Conservation (phyloP, 2,329 filamentous ascomycete genomes). For the Apiospora koreana region DNA sequence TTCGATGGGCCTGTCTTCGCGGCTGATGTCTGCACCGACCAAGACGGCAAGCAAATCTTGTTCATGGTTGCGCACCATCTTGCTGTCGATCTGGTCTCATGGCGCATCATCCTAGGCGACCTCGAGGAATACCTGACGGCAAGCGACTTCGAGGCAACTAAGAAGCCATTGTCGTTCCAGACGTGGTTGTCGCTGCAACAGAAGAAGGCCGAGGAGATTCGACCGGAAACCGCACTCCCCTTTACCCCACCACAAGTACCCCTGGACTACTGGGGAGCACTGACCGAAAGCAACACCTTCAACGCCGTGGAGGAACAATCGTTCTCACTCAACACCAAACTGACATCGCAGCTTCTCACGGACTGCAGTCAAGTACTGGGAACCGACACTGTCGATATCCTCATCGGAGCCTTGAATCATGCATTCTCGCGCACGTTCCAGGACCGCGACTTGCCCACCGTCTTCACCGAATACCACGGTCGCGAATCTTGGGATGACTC, state of each 20-base stretch:
- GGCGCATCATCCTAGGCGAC: neutral
- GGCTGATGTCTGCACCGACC: neutral
- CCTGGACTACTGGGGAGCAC: constrained; percentile 10
- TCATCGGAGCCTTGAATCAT: constrained; percentile 13
- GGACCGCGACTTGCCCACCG: constrained; percentile 1
- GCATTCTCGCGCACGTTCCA: constrained; percentile 8
- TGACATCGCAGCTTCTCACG: constrained; percentile 8
- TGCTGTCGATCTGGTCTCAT: neutral
- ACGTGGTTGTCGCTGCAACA: neutral
- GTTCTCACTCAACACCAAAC: neutral
- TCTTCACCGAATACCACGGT: constrained; percentile 15
- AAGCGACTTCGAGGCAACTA: neutral
- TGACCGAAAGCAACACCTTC: constrained; percentile 11
- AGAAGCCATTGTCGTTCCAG: neutral
- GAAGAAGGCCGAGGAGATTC: constrained; percentile 11
- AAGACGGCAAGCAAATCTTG: neutral
- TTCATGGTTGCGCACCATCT: constrained; percentile 5
- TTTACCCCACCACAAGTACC: constrained; percentile 6
- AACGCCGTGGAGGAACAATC: constrained; percentile 4
- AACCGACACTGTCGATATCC: constrained; percentile 12
- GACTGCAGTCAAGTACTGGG: constrained; percentile 13
- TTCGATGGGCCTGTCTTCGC: neutral
- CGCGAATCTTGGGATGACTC: constrained; percentile 9
- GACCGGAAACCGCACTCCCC: constrained; percentile 6
- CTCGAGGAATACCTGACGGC: neutral